Evolutionary conservation across 345 rosid species (phyloP), one percentile per base, ranked within the genome.

Genomic region (Salix purpurea): DNA sequence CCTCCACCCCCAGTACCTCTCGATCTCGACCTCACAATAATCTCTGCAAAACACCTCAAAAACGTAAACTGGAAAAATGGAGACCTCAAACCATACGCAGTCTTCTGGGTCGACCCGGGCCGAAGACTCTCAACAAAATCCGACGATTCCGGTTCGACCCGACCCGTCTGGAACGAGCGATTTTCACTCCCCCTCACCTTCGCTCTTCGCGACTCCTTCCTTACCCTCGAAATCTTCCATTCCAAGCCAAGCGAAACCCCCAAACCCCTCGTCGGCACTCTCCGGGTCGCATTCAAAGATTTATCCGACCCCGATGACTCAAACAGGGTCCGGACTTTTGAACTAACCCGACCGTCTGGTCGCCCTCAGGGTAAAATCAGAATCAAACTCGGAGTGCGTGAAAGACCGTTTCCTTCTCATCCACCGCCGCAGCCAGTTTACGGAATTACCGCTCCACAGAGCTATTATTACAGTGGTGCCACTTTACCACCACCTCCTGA

Each of bases 291-390:
- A 24, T 81, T 87, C 62, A 37, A 60, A 24, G 77, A 81, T 4
- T 75, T 89, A 24, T 15, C 73, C 44, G 85, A 82, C 50, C 75
- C 54, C n/a, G 80, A 80, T 9, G 81, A 83, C 19, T 0, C 37
- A 0, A 42, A 28, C 36, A 79, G 83, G 37, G 70, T 78, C 71
- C 87, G 86, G 32, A 75, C 79, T 1, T 81, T 80, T 36, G 74
- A 83, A 60, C 81, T 87, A 28, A 69, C 13, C 71, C 89, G 89
- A 3, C 89, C 92, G 0, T 89, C 90, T 13, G 92, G 92, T 30
- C 89, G 92, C 3, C 88, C 90, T 61, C 92, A 89, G 70, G 92
- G 89, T 7, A 87, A 87, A 87, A 81, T 86, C 75, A 78, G 84
- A 11, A 15, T 89, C 72, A 89, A 86, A 81, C 67, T 87, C 15